Evolutionary conservation across 371 early-diverging fungal species (phyloP), one percentile per base, ranked within the genome.

Genomic region (Apophysomyces ossiformis): DNA sequence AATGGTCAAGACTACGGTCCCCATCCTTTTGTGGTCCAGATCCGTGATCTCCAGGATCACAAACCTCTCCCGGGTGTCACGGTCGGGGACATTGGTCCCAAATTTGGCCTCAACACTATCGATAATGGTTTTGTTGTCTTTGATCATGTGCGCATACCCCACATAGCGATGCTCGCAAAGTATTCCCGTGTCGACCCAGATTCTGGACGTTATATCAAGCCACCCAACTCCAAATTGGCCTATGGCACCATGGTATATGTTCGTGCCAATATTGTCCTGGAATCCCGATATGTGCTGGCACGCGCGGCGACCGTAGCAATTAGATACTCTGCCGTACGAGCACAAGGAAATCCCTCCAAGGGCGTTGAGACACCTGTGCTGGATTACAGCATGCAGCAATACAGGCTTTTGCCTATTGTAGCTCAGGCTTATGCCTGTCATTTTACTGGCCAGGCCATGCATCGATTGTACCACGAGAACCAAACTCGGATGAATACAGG

Each of bases 41-140:
- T 96, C 57, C 93, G 98, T 41, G 88, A 89, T 38, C 77, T 87
- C 1, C 83, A 86, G 56, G 90, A 90, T 60, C 96, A 95, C 72
- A 82, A 77, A 18, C 87, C 88, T 43, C 64, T 94, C 64, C 82
- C 89, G 4, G 96, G 96, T n/a, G 86, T 97, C 59, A 88, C 89
- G 8, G 92, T 96, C 21, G 95, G 91, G 63, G 96, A 97, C 66
- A 89, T 94, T 67, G 98, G 98, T 1, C 91, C 95, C 37, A 96
- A 96, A 79, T 87, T 93, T 35, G 96, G 96, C 8, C 87, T 87
- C 71, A 89, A 90, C 47, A 74, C 87, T 0, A 86, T 93, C 72
- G 96, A 96, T 78, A 95, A 94, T 70, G 96, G 96, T 36, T 94
- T 89, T 78, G 78, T 94, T 67, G 72, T 89, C 61, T 91, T 95